Conservation (phyloP, 108 stramenopile species). For the Cyclotella choctawhatcheeana region DNA sequence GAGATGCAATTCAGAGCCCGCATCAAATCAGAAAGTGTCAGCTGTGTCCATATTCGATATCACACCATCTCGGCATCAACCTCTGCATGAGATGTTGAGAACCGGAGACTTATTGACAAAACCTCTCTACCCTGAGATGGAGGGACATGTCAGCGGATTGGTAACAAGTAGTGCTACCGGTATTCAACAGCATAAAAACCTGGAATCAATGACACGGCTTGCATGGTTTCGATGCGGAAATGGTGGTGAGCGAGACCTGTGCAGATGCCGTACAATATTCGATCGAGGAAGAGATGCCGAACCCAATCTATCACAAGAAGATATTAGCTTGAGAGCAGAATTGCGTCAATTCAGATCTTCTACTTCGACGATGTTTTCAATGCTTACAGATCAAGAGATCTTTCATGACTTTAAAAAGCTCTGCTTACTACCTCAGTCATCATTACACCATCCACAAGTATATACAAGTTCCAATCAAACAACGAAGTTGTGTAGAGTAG, state of each 20-base stretch:
- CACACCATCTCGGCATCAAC: constrained; percentile 25
- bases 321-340: constrained; percentile 7
- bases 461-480: constrained; percentile 11
- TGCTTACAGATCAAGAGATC: neutral
- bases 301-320: neutral
- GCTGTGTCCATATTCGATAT: constrained; percentile 38
- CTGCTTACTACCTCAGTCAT: constrained; percentile 5
- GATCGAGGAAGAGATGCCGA: constrained; percentile 3
- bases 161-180: neutral
- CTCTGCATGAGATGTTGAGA: constrained; percentile 30
- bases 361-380: neutral
- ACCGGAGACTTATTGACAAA: constrained; percentile 32
- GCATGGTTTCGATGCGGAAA: constrained; percentile 20
- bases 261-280: constrained; percentile 6
- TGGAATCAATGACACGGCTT: neutral
- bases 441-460: constrained; percentile 1
- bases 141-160: constrained; percentile 21
- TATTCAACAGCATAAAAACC: neutral
- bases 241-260: constrained; percentile 11
- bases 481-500: constrained; percentile 24
- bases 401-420: constrained; percentile 11
- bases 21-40: neutral
- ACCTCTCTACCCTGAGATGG: constrained; percentile 22
- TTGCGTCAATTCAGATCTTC: constrained; percentile 11
- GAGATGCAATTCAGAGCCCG: neutral